A percentile compares a stretch with the other conserved stretches of the same genome.
These are phyloP conservation scores for Globisporangium iwayamae DNA, from an alignment of 352 stramenopile genomes.

Conservation along the genomic window DNA sequence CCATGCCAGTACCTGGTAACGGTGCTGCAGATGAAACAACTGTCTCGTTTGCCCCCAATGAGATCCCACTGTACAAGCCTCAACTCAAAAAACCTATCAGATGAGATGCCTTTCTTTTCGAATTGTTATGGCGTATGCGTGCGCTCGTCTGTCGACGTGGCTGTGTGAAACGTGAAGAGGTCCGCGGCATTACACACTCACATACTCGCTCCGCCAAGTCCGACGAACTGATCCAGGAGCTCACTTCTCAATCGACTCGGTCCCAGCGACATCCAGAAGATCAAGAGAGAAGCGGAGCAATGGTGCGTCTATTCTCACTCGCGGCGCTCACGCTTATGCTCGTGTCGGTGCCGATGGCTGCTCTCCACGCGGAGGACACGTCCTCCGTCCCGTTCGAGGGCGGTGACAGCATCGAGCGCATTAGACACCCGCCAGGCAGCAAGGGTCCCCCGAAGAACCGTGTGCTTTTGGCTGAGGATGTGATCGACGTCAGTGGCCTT, in stretches of 20 bases:
- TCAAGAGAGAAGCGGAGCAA: not conserved
- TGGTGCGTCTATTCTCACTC: not conserved
- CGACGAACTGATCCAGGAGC: not conserved
- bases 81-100: not conserved
- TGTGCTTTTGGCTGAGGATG: not conserved
- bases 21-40: not conserved
- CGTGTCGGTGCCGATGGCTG: not conserved
- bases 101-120: not conserved
- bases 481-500: too few species aligned
- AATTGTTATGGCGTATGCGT: not conserved
- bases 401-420: not conserved
- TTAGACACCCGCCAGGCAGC: not conserved
- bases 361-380: not conserved
- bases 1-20: not conserved
- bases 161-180: not conserved
- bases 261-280: not conserved
- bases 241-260: not conserved
- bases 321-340: constrained; percentile 4
- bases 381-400: not conserved
- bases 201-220: not conserved
- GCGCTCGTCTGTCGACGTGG: not conserved
- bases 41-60: not conserved
- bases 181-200: not conserved
- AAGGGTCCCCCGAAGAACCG: not conserved
- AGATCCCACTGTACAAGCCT: not conserved